Evolutionary conservation across 768 basidiomycete genomes (phyloP).

Genomic region (Psilocybe sp.): DNA sequence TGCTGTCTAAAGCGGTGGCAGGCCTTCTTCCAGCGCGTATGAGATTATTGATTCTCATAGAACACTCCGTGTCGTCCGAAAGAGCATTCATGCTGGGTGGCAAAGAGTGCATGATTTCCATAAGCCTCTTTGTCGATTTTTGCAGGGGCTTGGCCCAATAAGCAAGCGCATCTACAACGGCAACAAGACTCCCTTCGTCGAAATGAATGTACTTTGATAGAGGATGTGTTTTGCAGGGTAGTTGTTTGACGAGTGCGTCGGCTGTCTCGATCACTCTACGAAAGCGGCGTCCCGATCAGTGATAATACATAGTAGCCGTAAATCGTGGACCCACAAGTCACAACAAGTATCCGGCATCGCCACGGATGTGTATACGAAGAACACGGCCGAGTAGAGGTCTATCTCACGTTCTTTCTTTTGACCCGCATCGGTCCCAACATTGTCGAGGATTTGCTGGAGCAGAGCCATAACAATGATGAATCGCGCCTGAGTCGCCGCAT

Average conservation of each 20-base stretch:
- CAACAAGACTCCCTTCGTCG: conserved; percentile 6
- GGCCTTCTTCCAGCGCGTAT: too few species aligned
- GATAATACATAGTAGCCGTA: not conserved
- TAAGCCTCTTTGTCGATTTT: conserved; percentile 8
- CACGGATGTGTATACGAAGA: conserved; percentile 14
- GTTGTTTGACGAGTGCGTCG: conserved; percentile 9
- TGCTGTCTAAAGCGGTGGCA: too few species aligned
- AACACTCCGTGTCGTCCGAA: too few species aligned
- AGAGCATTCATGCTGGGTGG: too few species aligned
- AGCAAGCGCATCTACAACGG: conserved; percentile 12
- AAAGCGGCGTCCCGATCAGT: not conserved
- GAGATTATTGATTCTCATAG: too few species aligned
- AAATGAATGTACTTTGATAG: conserved; percentile 5
- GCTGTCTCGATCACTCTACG: conserved; percentile 9
- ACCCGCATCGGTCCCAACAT: too few species aligned
- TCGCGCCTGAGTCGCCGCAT: too few species aligned
- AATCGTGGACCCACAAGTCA: conserved; percentile 9
- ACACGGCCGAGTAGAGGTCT: conserved; percentile 14
- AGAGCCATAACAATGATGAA: too few species aligned
- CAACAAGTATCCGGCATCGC: conserved; percentile 17
- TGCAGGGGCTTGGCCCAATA: conserved; percentile 18
- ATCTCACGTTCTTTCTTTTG: not conserved
- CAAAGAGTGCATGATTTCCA: too few species aligned
- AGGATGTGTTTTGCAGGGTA: conserved; percentile 2
- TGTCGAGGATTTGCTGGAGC: too few species aligned